Percentiles rank a stretch among this genome's conserved stretches.
Evolutionary conservation across 768 basidiomycete species (phyloP).

Genomic region (Lanmaoa pseudosensibilis): DNA sequence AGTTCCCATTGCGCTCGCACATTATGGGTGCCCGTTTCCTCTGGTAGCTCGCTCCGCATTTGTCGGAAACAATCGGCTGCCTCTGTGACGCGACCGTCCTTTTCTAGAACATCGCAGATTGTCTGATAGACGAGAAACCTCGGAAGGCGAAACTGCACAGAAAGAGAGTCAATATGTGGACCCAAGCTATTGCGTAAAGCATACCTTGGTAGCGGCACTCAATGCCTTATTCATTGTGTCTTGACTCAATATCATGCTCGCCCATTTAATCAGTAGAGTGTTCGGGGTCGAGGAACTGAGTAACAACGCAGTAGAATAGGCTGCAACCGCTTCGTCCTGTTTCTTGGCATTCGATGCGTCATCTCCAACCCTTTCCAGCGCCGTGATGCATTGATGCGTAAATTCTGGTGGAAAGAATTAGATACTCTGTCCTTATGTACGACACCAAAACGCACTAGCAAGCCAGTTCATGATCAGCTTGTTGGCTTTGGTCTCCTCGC

Average conservation of each 20-base stretch:
- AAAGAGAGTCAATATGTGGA: not conserved
- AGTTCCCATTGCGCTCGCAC: not conserved
- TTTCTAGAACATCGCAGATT: conserved; percentile 4
- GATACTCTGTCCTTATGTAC: rapidly evolving
- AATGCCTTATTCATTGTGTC: not conserved
- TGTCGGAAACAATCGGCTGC: not conserved
- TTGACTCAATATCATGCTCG: not conserved
- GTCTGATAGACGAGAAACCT: not conserved
- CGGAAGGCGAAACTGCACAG: not conserved
- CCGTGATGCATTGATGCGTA: not conserved
- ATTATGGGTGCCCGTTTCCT: not conserved
- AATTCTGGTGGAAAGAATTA: not conserved
- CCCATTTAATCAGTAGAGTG: not conserved
- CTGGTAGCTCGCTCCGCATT: not conserved
- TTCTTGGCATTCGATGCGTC: not conserved
- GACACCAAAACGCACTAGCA: not conserved
- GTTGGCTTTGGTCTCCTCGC: not conserved
- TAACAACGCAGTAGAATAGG: not conserved
- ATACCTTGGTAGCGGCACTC: not conserved
- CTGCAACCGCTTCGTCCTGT: not conserved
- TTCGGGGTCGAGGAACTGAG: not conserved
- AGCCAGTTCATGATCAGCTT: conserved; percentile 1
- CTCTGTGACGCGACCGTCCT: not conserved
- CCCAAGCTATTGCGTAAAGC: not conserved
- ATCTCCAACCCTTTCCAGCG: not conserved